Evolutionary conservation across 73 alveolate genomes (phyloP), one percentile per base, ranked within the genome.

Genomic region (Diophrys sp.): DNA sequence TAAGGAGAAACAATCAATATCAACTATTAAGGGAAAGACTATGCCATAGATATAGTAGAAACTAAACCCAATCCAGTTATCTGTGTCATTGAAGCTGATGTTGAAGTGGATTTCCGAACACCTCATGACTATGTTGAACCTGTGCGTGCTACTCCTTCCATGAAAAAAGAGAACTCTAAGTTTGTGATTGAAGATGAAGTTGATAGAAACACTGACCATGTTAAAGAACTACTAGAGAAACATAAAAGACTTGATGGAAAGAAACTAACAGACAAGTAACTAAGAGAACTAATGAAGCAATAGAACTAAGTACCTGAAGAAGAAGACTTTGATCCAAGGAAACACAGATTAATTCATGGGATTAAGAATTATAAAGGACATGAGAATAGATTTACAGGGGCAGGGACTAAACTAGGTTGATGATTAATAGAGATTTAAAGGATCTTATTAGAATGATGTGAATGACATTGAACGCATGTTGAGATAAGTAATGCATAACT

Each of bases 91-190:
- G 97, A 96, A 83, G 96, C 98, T 54, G 99, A 96, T 87, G 82
- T 95, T 27, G 97, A 91, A 68, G 98, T 96, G 1, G 99, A 96
- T 70, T 96, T 96, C 89, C 89, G 83, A 73, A 86, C 92, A 29
- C 99, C 99, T 18, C 83, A 92, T 84, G 99, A 96, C 89, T 96
- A 95, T 70, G 75, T 77, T n/a, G 99, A 95, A 87, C 91, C 95
- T 14, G 84, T 90, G n/a, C n/a, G n/a, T n/a, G n/a, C n/a, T n/a
- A n/a, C n/a, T n/a, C n/a, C n/a, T n/a, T n/a, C n/a, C n/a, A n/a
- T n/a, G n/a, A n/a, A 89, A 91, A 93, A 89, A 30, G 18, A 67
- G 67, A 81, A 90, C 70, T 85, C 94, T 1, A 82, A 78, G 29
- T 78, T 85, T 29, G 74, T 79, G 28, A 88, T 76, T 53, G 84